Base-by-base conservation (phyloP, 108 stramenopile species). In the Skeletonema menzelii region DNA sequence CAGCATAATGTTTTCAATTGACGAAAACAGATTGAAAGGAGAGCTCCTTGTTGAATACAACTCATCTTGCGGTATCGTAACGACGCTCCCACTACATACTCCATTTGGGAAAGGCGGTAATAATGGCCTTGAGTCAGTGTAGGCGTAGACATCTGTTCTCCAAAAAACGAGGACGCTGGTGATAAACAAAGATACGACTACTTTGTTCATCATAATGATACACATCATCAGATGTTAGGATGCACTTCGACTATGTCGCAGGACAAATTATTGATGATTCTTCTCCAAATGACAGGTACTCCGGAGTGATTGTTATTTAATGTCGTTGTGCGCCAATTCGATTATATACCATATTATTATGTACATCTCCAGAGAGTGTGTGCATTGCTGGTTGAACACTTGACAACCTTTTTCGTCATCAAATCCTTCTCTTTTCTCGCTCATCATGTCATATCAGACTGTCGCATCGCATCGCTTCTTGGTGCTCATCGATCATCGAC, bases 91-190 rank as follows among this genome's bases (percentile, higher is more conserved):
- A 40, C 69, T 60, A 31, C 69, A 70, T 40, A 42, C 6, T 7
- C 69, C 69, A 63, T 70, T 70, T 61, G 59, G 69, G 13, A 70
- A 70, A n/a, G 69, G 69, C 2, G 69, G 69, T 3, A 44, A 28
- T 24, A 67, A 19, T 26, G 66, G 66, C 19, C 59, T 19, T 35
- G 30, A 17, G 34, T 60, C 59, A 19, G 59, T 22, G 8, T 53
- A 53, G 22, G 49, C 49, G 19, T 47, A 6, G 0, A 6, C 46
- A 0, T 20, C 20, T 53, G 49, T 7, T 3, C 22, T 53, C 49
- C 49, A 53, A 17, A 53, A 22, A 15, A 49, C 10, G 40, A 42
- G 40, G 40, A 42, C 40, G 15, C 40, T n/a, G 3, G 35, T 0
- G 11, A n/a, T n/a, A n/a, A 42, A 42, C 40, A n/a, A 42, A 42